Evolutionary conservation across 2,329 filamentous ascomycete species (phyloP), one percentile per base, ranked within the genome.

Genomic region (Cladosporium sphaerospermum): DNA sequence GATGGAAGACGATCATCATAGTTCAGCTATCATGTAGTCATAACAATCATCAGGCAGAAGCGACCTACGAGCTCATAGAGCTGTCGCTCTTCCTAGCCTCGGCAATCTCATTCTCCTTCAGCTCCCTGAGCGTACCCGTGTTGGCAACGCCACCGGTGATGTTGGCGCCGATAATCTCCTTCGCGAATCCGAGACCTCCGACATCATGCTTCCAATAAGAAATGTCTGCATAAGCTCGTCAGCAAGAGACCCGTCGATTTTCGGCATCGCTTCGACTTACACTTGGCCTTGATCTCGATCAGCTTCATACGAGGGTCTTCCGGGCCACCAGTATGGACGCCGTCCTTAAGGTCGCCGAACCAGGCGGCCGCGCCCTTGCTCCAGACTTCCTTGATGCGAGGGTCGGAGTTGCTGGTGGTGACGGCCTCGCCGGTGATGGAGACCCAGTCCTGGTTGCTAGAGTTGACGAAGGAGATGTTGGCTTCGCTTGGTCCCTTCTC

Each of bases 271-370:
- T 23, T 36, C n/a, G 8, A 62, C 64, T 45, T 44, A 64, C 64
- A 67, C 54, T 65, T 67, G 9, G 64, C 55, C 61, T 63, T 61
- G 33, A 69, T 59, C 62, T 73, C 70, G 41, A 74, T 72, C 43
- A 74, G 54, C 37, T 60, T 63, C 73, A 78, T 76, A 4, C 75
- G 60, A 11, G 75, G 76, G 57, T 78, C 76, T 14, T 75, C 69
- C 0, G 71, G 63, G 1, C 65, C 69, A 7, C 73, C 76, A 54
- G 69, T 69, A 54, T 78, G 75, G 39, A 71, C 71, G 8, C 75
- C 75, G 60, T 78, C 75, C 1, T 73, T 73, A 11, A 78, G 56
- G 56, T 78, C 75, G 4, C 75, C 75, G 52, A 78, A 78, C 75
- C 76, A 78, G 5, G 73, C 74, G 2, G 62, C 65, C 1, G 70